Base-by-base conservation (phyloP, 768 basidiomycete species). In the Leucosporidium scottii region DNA sequence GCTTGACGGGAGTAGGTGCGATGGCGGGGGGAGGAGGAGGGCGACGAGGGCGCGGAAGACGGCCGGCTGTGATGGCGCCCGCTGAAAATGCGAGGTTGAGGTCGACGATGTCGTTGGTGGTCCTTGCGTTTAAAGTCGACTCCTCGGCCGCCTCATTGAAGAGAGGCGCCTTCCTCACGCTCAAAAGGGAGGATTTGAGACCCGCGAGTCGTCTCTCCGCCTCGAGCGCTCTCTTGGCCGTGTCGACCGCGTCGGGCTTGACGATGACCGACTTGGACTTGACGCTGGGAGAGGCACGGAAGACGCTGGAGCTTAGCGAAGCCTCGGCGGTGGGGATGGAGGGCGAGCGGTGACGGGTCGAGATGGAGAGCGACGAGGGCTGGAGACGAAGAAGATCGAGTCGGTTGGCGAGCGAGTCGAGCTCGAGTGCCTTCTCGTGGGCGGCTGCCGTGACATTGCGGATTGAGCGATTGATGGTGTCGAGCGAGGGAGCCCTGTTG, bases 381-480 rank as follows among this genome's bases (percentile, higher is more conserved):
- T 34, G 73, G 31, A 50, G 47, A 56, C 66, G 78, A 58, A 48
- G 70, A 47, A 34, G 70, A 61, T 65, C 62, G 50, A 80, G 69
- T 1, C 78, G 71, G 10, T 69, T 62, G 0, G 76, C 64, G 21
- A 81, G 74, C 25, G 77, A 77, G 65, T 79, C 79, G 34, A 81
- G 70, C n/a, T 78, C 76, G 56, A 72, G 53, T 4, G 70, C 69
- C 66, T 74, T 73, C 57, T 76, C 75, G 12, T 70, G 65, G 7
- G 79, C 75, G 21, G 76, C 78, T 4, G 64, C 65, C 9, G 91
- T 88, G 73, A 96, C 90, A 76, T 93, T 93, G 51, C 87, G 85
- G 74, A 89, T 88, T 0, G 90, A 88, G 39, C 90, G 84, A 72
- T 88, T 86, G 76, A 94, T 84, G 1, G 88, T 87, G 74, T 93